Conservation (phyloP, 768 basidiomycete genomes). For the Podaxis carcinomalis region DNA sequence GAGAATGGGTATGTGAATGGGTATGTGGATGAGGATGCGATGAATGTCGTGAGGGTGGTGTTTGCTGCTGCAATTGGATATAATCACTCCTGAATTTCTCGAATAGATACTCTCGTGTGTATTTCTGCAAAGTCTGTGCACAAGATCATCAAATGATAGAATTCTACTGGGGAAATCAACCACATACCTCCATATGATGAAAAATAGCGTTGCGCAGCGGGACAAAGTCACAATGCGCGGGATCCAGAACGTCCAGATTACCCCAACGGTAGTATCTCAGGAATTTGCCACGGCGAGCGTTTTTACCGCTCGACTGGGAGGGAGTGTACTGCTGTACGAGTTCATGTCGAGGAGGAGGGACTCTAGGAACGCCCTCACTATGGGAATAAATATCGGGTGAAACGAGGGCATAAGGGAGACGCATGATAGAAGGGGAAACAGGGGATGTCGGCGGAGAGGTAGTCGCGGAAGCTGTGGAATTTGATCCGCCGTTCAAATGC, state of each 20-base stretch:
- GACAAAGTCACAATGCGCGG: conserved; percentile 76
- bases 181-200: conserved; percentile 81
- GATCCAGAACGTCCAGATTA: conserved; percentile 73
- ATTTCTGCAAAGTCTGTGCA: conserved; percentile 74
- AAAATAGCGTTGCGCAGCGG: conserved; percentile 75
- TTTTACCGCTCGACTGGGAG: conserved; percentile 40
- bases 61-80: conserved; percentile 44
- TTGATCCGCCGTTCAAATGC: conserved; percentile 49
- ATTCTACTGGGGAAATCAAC: conserved; percentile 14
- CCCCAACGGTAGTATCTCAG: conserved; percentile 82
- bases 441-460: conserved; percentile 68
- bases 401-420: conserved; percentile 80
- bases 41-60: conserved; percentile 41
- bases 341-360: conserved; percentile 60
- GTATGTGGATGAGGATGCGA: conserved; percentile 44
- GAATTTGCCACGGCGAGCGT: conserved; percentile 59
- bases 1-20: conserved; percentile 28
- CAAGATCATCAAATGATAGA: conserved; percentile 14
- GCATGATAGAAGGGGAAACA: conserved; percentile 51
- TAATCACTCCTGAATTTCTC: conserved; percentile 69
- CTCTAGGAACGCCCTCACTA: conserved; percentile 69
- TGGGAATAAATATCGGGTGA: conserved; percentile 83
- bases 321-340: conserved; percentile 72
- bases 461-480: conserved; percentile 25
- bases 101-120: conserved; percentile 79